These are phyloP conservation scores for Colletotrichum aenigma DNA, from an alignment of 2,329 filamentous ascomycete genomes.

Conservation along the genomic window DNA sequence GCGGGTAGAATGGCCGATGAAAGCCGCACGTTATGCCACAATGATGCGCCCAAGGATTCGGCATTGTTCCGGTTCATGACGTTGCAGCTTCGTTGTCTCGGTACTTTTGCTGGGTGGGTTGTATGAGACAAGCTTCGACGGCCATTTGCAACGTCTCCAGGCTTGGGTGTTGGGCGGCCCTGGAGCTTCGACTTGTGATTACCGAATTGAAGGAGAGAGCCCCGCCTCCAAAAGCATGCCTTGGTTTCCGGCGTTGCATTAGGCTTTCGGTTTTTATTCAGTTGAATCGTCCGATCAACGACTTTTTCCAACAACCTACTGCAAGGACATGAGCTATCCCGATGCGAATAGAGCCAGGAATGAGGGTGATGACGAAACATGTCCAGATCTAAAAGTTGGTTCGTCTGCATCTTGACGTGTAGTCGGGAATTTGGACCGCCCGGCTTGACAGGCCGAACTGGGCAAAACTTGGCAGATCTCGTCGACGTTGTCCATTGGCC, in stretches of 20 bases:
- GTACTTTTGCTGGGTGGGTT: background rate
- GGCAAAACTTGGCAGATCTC: background rate
- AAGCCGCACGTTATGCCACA: background rate
- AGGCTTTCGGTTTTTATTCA: background rate
- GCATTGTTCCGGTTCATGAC: background rate
- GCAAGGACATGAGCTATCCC: background rate
- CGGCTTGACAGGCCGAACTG: background rate
- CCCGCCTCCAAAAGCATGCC: background rate
- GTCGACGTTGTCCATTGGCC: background rate
- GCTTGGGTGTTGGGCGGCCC: background rate
- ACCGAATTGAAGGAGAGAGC: background rate
- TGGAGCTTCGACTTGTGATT: background rate
- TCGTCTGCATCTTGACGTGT: background rate
- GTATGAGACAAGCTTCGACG: background rate
- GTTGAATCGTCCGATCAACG: background rate
- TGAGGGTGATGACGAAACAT: background rate
- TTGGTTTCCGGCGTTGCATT: background rate
- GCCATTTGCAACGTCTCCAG: background rate
- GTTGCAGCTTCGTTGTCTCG: background rate
- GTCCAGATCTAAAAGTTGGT: background rate
- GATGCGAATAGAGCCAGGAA: background rate
- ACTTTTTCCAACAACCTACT: background rate
- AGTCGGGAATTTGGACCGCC: background rate
- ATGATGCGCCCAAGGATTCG: background rate
- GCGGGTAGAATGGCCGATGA: background rate